These are phyloP conservation scores for Curvularia sp. DNA, from an alignment of 2,329 filamentous ascomycete species.

Conservation along the genomic window DNA sequence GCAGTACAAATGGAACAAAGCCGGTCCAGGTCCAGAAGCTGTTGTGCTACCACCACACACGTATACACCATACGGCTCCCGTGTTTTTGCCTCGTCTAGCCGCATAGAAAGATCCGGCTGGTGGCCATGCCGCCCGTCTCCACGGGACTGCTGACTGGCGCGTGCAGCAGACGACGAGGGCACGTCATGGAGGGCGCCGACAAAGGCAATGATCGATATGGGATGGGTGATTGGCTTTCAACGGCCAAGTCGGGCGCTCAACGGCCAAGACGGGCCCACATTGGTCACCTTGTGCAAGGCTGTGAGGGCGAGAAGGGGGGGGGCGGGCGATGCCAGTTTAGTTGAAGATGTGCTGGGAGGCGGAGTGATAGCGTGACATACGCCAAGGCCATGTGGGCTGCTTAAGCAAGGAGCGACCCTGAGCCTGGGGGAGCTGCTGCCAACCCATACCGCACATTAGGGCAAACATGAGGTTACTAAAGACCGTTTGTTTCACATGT, in stretches of 20 bases:
- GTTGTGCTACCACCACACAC: neutral
- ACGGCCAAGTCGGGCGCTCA: constrained; percentile 8
- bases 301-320: neutral
- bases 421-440: neutral
- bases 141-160: constrained; percentile 13
- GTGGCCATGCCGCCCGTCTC: neutral
- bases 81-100: neutral
- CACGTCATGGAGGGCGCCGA: constrained; percentile 43
- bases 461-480: neutral
- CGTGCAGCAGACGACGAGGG: constrained; percentile 5
- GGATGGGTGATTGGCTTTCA: constrained; percentile 29
- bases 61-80: too few relatives aligned
- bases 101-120: neutral
- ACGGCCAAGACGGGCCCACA: constrained; percentile 24
- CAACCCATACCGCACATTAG: neutral
- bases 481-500: neutral
- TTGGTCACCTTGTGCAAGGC: constrained; percentile 21
- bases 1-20: neutral
- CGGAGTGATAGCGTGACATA: neutral
- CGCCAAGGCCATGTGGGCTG: neutral
- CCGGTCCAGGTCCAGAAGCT: neutral
- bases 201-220: constrained; percentile 40
- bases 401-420: constrained; percentile 4
- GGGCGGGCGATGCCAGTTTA: neutral
- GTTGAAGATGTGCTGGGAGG: neutral